These are phyloP conservation scores for Saturnispora gosingensis DNA, from an alignment of 805 yeast genomes.

Conservation along the genomic window DNA sequence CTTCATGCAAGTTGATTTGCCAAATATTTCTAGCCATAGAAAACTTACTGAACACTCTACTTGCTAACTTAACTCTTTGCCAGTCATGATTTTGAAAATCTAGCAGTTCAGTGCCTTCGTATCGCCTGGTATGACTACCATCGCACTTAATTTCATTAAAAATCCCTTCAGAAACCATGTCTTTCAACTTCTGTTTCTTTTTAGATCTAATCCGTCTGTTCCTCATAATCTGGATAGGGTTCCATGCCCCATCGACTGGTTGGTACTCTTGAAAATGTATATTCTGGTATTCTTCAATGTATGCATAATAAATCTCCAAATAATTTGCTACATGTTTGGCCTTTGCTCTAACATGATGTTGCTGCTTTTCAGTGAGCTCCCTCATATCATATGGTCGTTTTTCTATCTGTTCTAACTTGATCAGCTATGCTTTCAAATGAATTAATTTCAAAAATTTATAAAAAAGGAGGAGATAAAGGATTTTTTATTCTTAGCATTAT, in stretches of 20 bases:
- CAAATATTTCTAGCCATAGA: conserved; percentile 41
- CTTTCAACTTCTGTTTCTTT: conserved; percentile 38
- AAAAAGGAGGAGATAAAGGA: neutral
- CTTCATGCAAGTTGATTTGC: conserved; percentile 58
- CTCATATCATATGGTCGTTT: neutral
- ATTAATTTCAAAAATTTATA: neutral
- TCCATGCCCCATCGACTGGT: conserved; percentile 60
- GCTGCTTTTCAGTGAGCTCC: conserved; percentile 1
- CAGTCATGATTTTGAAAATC: conserved; percentile 1
- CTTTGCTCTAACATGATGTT: neutral
- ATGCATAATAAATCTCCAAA: conserved; percentile 41
- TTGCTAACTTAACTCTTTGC: conserved; percentile 44
- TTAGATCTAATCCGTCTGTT: conserved; percentile 53
- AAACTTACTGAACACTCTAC: conserved; percentile 48
- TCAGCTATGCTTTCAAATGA: neutral
- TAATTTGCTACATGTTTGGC: conserved; percentile 15
- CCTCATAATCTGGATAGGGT: conserved; percentile 76
- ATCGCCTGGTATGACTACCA: neutral
- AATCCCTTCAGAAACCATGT: conserved; percentile 10
- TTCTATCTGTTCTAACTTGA: neutral
- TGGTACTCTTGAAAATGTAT: conserved; percentile 27
- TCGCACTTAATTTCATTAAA: neutral
- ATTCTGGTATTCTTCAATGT: conserved; percentile 35
- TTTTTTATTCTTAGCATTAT: neutral
- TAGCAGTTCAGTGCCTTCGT: neutral